phyloP scores from a whole-genome alignment of 2,329 filamentous ascomycete genomes.

The Pseudogymnoascus sp. region DNA sequence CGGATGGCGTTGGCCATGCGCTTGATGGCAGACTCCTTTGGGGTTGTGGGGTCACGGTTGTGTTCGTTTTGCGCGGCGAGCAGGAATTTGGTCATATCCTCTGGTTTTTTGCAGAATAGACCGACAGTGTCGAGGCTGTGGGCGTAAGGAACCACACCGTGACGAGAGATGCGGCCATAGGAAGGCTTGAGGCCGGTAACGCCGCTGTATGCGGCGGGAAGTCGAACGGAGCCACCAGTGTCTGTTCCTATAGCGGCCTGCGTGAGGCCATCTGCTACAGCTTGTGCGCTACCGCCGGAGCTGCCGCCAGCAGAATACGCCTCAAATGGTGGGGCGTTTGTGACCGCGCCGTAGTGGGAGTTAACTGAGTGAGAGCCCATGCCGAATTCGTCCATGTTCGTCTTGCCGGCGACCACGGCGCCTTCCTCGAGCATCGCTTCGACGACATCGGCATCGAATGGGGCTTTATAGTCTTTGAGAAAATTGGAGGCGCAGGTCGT shows the following conservation, averaged over 20 bases:
- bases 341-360: conserved; percentile 59
- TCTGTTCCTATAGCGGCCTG: conserved; percentile 77
- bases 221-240: conserved; percentile 63
- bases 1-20: background rate
- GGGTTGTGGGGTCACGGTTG: conserved; percentile 30
- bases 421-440: conserved; percentile 55
- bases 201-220: conserved; percentile 65
- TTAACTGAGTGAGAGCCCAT: conserved; percentile 79
- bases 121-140: conserved; percentile 69
- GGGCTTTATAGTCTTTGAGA: conserved; percentile 61
- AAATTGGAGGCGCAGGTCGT: conserved; percentile 81
- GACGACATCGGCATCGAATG: conserved; percentile 77
- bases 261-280: conserved; percentile 55
- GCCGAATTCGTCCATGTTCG: conserved; percentile 92
- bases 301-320: conserved; percentile 71
- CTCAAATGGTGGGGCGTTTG: conserved; percentile 27
- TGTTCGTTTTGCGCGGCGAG: conserved; percentile 12
- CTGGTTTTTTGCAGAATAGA: conserved; percentile 42
- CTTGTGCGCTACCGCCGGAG: conserved; percentile 86
- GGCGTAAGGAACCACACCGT: conserved; percentile 64
- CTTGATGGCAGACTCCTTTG: background rate
- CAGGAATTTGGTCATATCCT: conserved; percentile 28
- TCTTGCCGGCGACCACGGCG: conserved; percentile 63
- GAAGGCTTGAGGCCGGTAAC: conserved; percentile 64
- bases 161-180: conserved; percentile 59